These are phyloP conservation scores for Penicillium brevicompactum DNA, from an alignment of 2,329 filamentous ascomycete species.

Conservation along the genomic window DNA sequence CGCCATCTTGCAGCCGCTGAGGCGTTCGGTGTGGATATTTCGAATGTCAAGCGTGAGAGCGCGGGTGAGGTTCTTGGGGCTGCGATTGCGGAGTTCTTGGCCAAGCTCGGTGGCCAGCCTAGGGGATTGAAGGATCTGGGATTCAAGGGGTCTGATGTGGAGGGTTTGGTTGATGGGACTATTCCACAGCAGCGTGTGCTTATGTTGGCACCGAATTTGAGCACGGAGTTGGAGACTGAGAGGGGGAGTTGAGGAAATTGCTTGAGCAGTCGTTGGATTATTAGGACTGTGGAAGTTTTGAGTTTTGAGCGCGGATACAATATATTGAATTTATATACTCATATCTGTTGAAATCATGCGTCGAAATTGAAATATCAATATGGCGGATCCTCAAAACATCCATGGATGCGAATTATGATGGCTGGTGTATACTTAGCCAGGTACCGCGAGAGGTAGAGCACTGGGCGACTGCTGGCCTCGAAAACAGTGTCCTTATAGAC, in stretches of 20 bases:
- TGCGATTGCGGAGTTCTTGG: slow-evolving; percentile 78
- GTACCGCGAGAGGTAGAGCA: no score
- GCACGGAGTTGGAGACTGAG: slow-evolving; percentile 68
- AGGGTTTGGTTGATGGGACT: slow-evolving; percentile 87
- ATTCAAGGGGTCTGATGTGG: slow-evolving; percentile 74
- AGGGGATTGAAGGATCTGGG: slow-evolving; percentile 80
- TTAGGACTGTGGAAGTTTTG: slow-evolving; percentile 32
- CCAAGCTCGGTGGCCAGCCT: slow-evolving; percentile 85
- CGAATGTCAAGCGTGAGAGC: slow-evolving; percentile 82
- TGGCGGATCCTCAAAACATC: no score
- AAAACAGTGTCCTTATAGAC: no score
- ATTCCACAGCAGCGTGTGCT: slow-evolving; percentile 88
- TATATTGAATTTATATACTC: neutral
- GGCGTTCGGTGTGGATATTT: slow-evolving; percentile 85
- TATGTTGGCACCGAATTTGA: slow-evolving; percentile 84
- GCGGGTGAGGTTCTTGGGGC: slow-evolving; percentile 87
- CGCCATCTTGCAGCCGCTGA: slow-evolving; percentile 88
- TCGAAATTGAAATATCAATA: neutral
- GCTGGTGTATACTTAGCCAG: no score
- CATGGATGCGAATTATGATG: no score
- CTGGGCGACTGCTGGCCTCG: no score
- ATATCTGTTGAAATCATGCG: neutral
- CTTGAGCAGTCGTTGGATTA: slow-evolving; percentile 66
- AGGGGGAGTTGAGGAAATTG: slow-evolving; percentile 68
- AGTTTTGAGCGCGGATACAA: neutral